Base-by-base conservation (phyloP, 2,329 filamentous ascomycete species). In the Trichoderma pleuroti region DNA sequence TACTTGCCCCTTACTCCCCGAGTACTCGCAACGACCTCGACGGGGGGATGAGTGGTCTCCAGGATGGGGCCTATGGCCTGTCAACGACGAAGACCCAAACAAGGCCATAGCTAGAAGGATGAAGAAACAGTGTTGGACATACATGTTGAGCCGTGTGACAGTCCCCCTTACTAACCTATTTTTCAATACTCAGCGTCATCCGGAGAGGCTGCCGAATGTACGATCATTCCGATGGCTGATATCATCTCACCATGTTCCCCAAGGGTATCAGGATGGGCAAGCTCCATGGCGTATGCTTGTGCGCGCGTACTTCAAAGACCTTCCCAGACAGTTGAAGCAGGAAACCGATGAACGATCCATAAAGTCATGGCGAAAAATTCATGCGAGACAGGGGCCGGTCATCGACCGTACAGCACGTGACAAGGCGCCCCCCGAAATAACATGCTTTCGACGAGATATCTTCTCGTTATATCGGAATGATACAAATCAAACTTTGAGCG, bases 251-350 rank as follows among this genome's bases (percentile, higher is more conserved):
- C 28, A 32, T 39, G 14, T 36, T 49, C n/a, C 52, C 6, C 4
- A 68, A 18, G 36, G 57, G 24, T 57, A 46, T 24, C 36, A 16
- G 24, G 14, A 49, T 75, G 74, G 28, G 7, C 62, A 18, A 6
- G 34, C 62, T 21, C 62, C 62, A 12, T 65, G 62, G 46, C 28
- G 46, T 21, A 65, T 65, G 46, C 62, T 65, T 54, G 46, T 65
- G 46, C 46, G 46, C n/a, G 18, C 12, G 2, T 36, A 24, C 32
- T 36, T 54, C 10, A 18, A 54, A 12, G 62, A 65, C 21, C 28
- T 56, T 9, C 42, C 46, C 14, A 18, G n/a, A 4, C 28, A 54
- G 26, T 26, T 65, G 21, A 54, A 7, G 2, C 26, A 36, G 21
- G 0, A 9, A 14, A 36, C n/a, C 14, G 1, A n/a, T 2, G 10